phyloP scores from a whole-genome alignment of 179 eudicot genomes.

The Corrigiola litoralis region DNA sequence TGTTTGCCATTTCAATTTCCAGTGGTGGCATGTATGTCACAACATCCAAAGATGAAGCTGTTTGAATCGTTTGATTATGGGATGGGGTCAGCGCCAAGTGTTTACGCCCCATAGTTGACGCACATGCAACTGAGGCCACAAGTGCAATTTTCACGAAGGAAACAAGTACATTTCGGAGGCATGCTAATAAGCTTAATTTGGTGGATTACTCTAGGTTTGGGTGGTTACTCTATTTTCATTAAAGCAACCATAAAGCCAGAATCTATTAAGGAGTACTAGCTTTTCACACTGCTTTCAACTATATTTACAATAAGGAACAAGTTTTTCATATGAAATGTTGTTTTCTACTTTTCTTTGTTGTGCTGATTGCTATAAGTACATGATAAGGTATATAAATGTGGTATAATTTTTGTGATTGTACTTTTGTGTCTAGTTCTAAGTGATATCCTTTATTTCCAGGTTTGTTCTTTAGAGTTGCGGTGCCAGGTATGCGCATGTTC shows the following conservation, averaged over 20 bases:
- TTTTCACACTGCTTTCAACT: not conserved
- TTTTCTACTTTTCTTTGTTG: no score
- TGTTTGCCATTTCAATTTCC: constrained; percentile 12
- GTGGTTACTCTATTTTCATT: no score
- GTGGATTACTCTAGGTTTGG: not conserved
- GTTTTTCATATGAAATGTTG: no score
- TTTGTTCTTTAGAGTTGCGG: constrained; percentile 62
- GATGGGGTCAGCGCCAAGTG: constrained; percentile 74
- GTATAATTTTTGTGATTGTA: not conserved
- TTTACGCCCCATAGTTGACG: constrained; percentile 60
- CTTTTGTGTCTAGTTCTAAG: not conserved
- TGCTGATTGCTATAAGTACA: no score
- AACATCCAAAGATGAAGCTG: constrained; percentile 83
- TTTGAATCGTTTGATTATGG: constrained; percentile 79
- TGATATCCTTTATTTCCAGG: constrained; percentile 29
- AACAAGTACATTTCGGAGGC: constrained; percentile 37
- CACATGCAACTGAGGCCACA: constrained; percentile 73
- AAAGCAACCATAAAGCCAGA: no score
- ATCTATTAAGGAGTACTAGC: not conserved
- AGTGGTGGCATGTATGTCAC: constrained; percentile 81
- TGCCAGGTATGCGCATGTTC: constrained; percentile 51
- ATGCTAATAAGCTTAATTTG: not conserved
- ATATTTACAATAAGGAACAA: not conserved
- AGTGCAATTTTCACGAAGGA: constrained; percentile 74
- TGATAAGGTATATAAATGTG: no score